These are phyloP conservation scores for Aspergillus sp. DNA, from an alignment of 2,329 filamentous ascomycete genomes.

Conservation along the genomic window DNA sequence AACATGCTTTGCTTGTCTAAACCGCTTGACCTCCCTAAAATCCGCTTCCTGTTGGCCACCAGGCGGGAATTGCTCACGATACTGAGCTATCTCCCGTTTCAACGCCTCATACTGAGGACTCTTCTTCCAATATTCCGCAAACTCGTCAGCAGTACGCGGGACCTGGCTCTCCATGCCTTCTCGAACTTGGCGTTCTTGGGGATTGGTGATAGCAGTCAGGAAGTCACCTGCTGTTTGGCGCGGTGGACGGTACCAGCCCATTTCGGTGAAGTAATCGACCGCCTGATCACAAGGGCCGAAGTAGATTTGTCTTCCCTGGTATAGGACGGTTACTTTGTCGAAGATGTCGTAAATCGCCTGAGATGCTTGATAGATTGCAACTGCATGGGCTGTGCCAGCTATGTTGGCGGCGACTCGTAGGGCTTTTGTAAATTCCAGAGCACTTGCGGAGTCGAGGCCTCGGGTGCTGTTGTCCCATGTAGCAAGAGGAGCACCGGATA, in stretches of 20 bases:
- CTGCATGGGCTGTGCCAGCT: conserved; percentile 44
- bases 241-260: conserved; percentile 61
- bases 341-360: conserved; percentile 55
- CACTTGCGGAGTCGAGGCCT: conserved; percentile 51
- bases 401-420: conserved; percentile 47
- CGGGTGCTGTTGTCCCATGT: conserved; percentile 46
- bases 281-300: conserved; percentile 59
- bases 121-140: conserved; percentile 48
- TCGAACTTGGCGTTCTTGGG: conserved; percentile 50
- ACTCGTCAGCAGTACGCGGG: conserved; percentile 62
- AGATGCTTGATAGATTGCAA: conserved; percentile 53
- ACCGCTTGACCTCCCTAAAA: conserved; percentile 26
- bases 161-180: conserved; percentile 55
- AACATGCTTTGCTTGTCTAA: conserved; percentile 32
- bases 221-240: conserved; percentile 66
- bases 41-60: conserved; percentile 25
- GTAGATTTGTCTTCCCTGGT: conserved; percentile 72
- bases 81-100: conserved; percentile 28
- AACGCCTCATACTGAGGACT: conserved; percentile 26
- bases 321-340: conserved; percentile 67
- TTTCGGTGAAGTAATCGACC: conserved; percentile 58
- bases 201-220: conserved; percentile 62
- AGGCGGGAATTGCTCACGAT: conserved; percentile 25
- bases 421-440: conserved; percentile 52
- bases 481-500: conserved; percentile 29